phyloP scores from a whole-genome alignment of 805 yeast species.

The Metschnikowia shivogae region DNA sequence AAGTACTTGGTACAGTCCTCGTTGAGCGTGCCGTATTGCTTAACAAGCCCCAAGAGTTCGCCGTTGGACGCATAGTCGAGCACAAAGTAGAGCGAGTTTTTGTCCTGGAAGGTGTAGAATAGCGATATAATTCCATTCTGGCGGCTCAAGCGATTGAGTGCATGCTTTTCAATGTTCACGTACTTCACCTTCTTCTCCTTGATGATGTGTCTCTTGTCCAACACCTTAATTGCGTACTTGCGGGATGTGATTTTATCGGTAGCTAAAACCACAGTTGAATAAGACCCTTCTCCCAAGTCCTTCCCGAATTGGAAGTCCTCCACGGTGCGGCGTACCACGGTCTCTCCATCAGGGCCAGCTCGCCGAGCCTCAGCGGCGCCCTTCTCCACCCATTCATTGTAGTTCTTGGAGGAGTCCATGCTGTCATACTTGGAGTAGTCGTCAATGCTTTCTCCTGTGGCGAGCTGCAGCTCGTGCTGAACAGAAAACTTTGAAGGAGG shows the following conservation, averaged over 20 bases:
- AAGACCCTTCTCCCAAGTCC: constrained; percentile 43
- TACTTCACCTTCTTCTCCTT: constrained; percentile 81
- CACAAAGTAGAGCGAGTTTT: constrained; percentile 65
- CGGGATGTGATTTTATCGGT: constrained; percentile 49
- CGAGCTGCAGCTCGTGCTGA: constrained; percentile 5
- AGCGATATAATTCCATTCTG: constrained; percentile 63
- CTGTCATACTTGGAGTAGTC: constrained; percentile 14
- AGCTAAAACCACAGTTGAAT: constrained; percentile 43
- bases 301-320: constrained; percentile 40
- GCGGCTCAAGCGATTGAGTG: constrained; percentile 63
- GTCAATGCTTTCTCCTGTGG: constrained; percentile 7
- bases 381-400: constrained; percentile 29
- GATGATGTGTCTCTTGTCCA: constrained; percentile 74
- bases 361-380: constrained; percentile 29
- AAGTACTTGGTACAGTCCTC: constrained; percentile 67
- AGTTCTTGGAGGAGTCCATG: constrained; percentile 2
- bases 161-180: constrained; percentile 78
- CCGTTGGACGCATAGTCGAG: constrained; percentile 79
- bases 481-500: background rate
- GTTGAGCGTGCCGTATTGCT: constrained; percentile 63
- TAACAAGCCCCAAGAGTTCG: constrained; percentile 64
- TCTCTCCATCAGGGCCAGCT: constrained; percentile 14
- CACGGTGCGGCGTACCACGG: constrained; percentile 34
- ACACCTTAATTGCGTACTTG: constrained; percentile 70
- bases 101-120: constrained; percentile 78